Base-by-base conservation (phyloP, 23 red algal species). In the Gracilaria vermiculophylla region DNA sequence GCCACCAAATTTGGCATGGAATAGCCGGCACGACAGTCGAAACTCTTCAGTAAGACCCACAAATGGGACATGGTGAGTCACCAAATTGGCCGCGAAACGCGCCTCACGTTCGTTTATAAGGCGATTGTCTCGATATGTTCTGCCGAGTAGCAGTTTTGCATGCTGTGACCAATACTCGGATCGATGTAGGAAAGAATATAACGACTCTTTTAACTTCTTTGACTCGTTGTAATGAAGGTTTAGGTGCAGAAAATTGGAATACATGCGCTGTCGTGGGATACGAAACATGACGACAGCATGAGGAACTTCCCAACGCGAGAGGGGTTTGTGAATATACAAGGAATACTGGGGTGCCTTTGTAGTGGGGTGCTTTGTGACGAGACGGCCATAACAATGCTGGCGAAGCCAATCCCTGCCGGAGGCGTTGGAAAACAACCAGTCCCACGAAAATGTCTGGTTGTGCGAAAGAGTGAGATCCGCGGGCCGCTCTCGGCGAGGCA, bases 11-110 rank as follows among this genome's bases (percentile, higher is more conserved):
- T 32, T 77, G 39, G 84, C 84, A 56, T 88, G 84, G 20, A 88
- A 88, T 56, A 88, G 73, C 2, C 84, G 84, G 43, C 69, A 77
- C 32, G 66, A 76, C 40, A 88, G 69, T 28, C 24, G 35, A 32
- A 88, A 88, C 69, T 88, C 31, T 53, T 88, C 84, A 24, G 84
- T 88, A 11, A 88, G 66, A 1, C 84, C 84, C 14, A 77, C 84
- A 62, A 88, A 88, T 37, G 51, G 29, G 6, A 88, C 0, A 6
- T 69, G 49, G 16, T 69, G 1, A 13, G 13, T 0, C 13, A 88
- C 58, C 7, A 77, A 20, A 14, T 31, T 3, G 20, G 51, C 53
- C 48, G 84, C 84, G 23, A 24, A 41, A 16, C 5, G 50, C 35
- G 66, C 84, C n/a, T 88, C 69, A 24, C n/a, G 42, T 14, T 43